Base-by-base conservation (phyloP, 2,329 filamentous ascomycete genomes). In the Talaromyces sp. region DNA sequence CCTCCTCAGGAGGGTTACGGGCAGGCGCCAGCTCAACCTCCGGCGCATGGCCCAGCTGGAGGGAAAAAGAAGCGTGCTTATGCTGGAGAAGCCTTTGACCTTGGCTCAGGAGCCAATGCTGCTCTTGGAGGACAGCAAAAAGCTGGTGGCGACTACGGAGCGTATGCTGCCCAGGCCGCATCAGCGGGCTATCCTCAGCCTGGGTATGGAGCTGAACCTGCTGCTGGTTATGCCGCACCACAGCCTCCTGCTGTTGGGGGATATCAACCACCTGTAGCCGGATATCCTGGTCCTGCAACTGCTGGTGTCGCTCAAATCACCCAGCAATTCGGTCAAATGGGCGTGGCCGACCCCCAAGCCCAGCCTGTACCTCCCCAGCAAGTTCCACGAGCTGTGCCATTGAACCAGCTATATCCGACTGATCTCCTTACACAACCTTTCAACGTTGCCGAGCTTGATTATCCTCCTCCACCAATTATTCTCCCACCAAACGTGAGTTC, bases 381-480 rank as follows among this genome's bases (percentile, higher is more conserved):
- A 78, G 72, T 80, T 74, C 71, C 83, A 81, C 70, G 83, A 81
- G 71, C 80, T 49, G 76, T 80, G 68, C 79, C 82, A 56, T 82
- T 97, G 71, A 98, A 97, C 80, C 92, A 94, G 80, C 87, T 98
- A 67, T 94, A 95, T 77, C 91, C 93, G 19, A 94, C 93, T 51
- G 95, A 99, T 76, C 85, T 99, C 67, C 85, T 97, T 73, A 92
- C 90, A 72, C 92, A 96, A 79, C 93, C 94, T 29, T 96, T 99
- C 81, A 94, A 96, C 76, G 93, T 96, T 71, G 88, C 90, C 59
- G 95, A 98, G 82, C 82, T 99, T 69, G 94, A 98, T 72, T 86
- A 93, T 67, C 92, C 93, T 54, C 95, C 95, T 38, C 95, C 95
- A 66, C 90, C 92, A 17, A 96, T 97, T 73, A 88, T 96, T 71